Evolutionary conservation across 2,329 filamentous ascomycete genomes (phyloP).

Genomic region (Trichoderma asperellum): DNA sequence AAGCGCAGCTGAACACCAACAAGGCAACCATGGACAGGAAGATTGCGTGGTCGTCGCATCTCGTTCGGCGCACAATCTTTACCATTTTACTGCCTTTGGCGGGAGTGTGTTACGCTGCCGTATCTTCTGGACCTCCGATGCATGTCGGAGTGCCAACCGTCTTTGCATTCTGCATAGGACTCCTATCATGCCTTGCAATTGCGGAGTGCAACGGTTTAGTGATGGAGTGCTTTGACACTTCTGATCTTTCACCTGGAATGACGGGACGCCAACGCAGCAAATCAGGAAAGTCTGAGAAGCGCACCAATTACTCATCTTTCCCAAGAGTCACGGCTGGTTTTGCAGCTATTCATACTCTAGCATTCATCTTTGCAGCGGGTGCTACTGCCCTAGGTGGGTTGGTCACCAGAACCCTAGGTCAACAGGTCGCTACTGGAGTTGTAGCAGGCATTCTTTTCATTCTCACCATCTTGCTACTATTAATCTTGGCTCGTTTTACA

Average conservation of each 20-base stretch:
- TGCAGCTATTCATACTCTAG: conserved; percentile 69
- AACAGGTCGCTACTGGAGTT: conserved; percentile 69
- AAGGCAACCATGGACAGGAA: conserved; percentile 68
- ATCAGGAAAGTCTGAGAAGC: conserved; percentile 46
- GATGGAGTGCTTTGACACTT: conserved; percentile 84
- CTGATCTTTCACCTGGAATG: conserved; percentile 74
- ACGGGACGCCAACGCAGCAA: conserved; percentile 57
- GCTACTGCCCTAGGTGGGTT: conserved; percentile 71
- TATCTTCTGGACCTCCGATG: conserved; percentile 64
- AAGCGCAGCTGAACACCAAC: conserved; percentile 62
- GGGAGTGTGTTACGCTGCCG: conserved; percentile 68
- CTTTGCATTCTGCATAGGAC: conserved; percentile 69
- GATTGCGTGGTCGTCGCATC: conserved; percentile 71
- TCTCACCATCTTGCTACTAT: conserved; percentile 65
- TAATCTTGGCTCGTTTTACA: conserved; percentile 66
- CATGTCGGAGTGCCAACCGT: conserved; percentile 66
- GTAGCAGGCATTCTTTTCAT: conserved; percentile 69
- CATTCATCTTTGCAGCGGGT: conserved; percentile 69
- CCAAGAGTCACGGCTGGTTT: conserved; percentile 74
- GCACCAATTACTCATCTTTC: conserved; percentile 75
- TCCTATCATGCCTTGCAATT: conserved; percentile 72
- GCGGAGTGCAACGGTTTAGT: conserved; percentile 76
- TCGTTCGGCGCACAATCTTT: conserved; percentile 70
- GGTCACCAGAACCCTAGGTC: conserved; percentile 66
- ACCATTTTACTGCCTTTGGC: conserved; percentile 68